These are phyloP conservation scores for Colletotrichum chrysophilum DNA, from an alignment of 2,329 filamentous ascomycete genomes.

Conservation along the genomic window DNA sequence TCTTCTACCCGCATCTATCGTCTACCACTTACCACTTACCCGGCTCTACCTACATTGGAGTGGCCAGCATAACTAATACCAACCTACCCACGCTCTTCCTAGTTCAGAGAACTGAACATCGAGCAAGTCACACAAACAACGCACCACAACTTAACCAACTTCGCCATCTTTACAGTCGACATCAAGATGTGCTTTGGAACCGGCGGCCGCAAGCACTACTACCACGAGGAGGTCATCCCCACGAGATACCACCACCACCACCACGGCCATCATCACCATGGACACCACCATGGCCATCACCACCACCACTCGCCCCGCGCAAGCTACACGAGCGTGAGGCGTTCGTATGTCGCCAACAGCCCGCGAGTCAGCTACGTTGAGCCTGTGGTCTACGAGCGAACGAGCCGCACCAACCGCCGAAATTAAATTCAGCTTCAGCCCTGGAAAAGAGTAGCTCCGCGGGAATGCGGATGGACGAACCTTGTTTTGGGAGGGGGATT, in stretches of 20 bases:
- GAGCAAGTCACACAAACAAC: neutral
- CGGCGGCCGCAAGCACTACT: constrained; percentile 53
- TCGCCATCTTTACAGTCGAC: neutral
- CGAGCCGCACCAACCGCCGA: constrained; percentile 37
- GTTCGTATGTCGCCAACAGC: constrained; percentile 40
- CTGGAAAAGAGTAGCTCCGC: neutral
- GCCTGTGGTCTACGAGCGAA: constrained; percentile 41
- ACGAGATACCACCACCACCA: constrained; percentile 41
- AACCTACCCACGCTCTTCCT: neutral
- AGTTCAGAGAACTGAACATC: neutral
- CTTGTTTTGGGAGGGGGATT: neutral
- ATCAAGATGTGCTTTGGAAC: constrained; percentile 56
- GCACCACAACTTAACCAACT: neutral
- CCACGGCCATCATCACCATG: constrained; percentile 36
- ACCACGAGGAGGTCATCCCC: constrained; percentile 59
- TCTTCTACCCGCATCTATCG: constrained; percentile 1
- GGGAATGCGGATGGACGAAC: neutral
- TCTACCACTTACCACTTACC: neutral
- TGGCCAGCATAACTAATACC: neutral
- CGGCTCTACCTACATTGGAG: neutral
- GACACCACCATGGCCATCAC: constrained; percentile 38
- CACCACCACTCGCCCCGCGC: constrained; percentile 41
- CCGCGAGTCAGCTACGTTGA: constrained; percentile 47
- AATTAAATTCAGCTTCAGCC: neutral
- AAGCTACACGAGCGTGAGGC: constrained; percentile 47